Evolutionary conservation across 2,329 filamentous ascomycete species (phyloP).

Genomic region (Fusarium newnesense): DNA sequence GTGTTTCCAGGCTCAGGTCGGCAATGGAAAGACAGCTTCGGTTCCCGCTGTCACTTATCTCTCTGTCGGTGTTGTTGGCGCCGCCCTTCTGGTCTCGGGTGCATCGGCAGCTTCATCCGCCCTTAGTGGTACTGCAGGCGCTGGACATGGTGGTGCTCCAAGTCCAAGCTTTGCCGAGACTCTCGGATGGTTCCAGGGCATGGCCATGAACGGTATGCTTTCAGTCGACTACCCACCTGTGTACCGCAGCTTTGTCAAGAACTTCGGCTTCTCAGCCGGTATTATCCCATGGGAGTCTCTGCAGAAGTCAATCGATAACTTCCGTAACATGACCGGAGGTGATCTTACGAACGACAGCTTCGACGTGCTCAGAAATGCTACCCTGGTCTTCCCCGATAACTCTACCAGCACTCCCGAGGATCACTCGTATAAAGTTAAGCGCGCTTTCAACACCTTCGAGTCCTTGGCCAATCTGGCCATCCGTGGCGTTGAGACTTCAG

Average conservation of each 20-base stretch:
- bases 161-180: constrained; percentile 90
- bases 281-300: constrained; percentile 84
- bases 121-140: constrained; percentile 62
- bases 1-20: constrained; percentile 83
- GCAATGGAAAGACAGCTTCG: constrained; percentile 85
- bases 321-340: constrained; percentile 83
- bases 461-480: constrained; percentile 64
- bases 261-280: constrained; percentile 92
- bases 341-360: constrained; percentile 86
- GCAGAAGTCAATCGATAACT: constrained; percentile 84
- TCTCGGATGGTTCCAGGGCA: constrained; percentile 89
- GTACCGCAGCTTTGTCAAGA: constrained; percentile 89
- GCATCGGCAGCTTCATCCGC: constrained; percentile 74
- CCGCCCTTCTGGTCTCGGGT: constrained; percentile 79
- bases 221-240: constrained; percentile 88
- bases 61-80: constrained; percentile 86
- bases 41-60: constrained; percentile 83
- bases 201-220: constrained; percentile 97
- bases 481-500: constrained; percentile 62
- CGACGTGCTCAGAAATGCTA: constrained; percentile 77
- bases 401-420: constrained; percentile 57
- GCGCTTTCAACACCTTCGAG: constrained; percentile 59
- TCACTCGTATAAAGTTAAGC: constrained; percentile 61
- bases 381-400: constrained; percentile 75
- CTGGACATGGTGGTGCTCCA: constrained; percentile 68